Evolutionary conservation across 2,329 filamentous ascomycete species (phyloP).

Genomic region (Colletotrichum sp.): DNA sequence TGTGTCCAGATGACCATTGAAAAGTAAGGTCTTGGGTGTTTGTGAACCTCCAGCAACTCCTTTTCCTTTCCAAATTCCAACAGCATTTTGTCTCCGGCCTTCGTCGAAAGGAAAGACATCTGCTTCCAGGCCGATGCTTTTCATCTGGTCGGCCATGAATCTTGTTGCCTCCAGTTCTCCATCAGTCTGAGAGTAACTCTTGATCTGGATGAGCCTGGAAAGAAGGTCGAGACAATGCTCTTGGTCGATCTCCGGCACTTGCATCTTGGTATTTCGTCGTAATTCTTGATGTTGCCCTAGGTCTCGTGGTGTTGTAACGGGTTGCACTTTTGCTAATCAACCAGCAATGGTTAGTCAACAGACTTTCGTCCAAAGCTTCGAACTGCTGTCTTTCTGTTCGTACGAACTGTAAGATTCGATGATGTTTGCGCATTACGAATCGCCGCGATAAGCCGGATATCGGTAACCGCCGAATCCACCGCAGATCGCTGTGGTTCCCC

Average conservation of each 20-base stretch:
- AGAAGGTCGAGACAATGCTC: constrained; percentile 26
- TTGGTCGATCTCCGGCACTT: constrained; percentile 26
- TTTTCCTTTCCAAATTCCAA: constrained; percentile 24
- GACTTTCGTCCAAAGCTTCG: not conserved
- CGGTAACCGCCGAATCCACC: not conserved
- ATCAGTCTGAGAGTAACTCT: constrained; percentile 32
- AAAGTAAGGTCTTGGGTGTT: constrained; percentile 22
- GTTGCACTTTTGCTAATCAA: not conserved
- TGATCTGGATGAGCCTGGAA: constrained; percentile 29
- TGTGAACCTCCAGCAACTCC: not conserved
- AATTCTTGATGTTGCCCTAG: not conserved
- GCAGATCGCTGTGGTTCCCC: not conserved
- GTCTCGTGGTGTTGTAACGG: not conserved
- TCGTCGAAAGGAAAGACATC: constrained; percentile 25
- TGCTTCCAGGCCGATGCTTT: constrained; percentile 27
- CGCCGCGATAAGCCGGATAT: not conserved
- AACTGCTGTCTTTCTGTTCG: not conserved
- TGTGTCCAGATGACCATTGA: constrained; percentile 33
- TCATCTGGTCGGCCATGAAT: constrained; percentile 26
- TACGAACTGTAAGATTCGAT: not conserved
- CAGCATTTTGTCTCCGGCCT: constrained; percentile 26
- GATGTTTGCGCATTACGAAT: not conserved
- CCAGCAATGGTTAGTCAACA: not conserved
- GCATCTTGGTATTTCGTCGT: not conserved
- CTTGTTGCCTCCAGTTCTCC: constrained; percentile 27